phyloP scores from a whole-genome alignment of 306 rosid genomes.

The Casuarina glauca region DNA sequence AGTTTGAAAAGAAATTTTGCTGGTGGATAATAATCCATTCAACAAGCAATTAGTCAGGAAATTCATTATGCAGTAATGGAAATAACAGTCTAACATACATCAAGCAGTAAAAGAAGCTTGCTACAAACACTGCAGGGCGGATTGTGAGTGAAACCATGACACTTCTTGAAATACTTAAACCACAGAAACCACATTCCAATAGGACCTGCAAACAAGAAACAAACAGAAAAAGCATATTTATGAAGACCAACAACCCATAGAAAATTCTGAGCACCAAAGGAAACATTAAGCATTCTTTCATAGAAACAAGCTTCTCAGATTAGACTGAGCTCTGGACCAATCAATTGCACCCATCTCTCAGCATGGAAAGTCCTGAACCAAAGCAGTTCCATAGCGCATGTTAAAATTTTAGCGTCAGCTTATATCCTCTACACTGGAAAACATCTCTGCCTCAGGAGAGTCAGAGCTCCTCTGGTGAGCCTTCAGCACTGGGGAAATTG shows the following conservation, averaged over 20 bases:
- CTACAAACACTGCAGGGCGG: conserved; percentile 64
- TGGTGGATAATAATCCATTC: conserved; percentile 16
- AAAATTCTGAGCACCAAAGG: conserved; percentile 57
- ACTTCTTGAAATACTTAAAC: conserved; percentile 70
- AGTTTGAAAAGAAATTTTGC: not conserved
- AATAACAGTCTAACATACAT: conserved; percentile 80
- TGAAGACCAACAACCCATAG: conserved; percentile 44
- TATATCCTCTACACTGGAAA: conserved; percentile 32
- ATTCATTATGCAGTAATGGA: conserved; percentile 34
- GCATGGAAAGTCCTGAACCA: conserved; percentile 35
- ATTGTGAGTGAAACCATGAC: conserved; percentile 66
- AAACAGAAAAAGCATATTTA: conserved; percentile 50
- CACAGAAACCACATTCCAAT: conserved; percentile 51
- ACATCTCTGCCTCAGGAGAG: conserved; percentile 24
- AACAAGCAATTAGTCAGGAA: conserved; percentile 25
- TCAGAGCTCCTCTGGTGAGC: conserved; percentile 37
- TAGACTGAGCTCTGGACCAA: conserved; percentile 25
- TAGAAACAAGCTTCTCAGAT: conserved; percentile 45
- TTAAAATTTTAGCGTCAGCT: conserved; percentile 13
- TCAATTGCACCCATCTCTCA: conserved; percentile 23
- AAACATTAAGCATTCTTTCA: conserved; percentile 60
- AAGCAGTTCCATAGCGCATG: conserved; percentile 28
- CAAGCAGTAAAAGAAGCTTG: conserved; percentile 75
- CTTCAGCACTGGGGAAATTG: conserved; percentile 33
- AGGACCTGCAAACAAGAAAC: conserved; percentile 81